Evolutionary conservation across 768 basidiomycete species (phyloP).

Genomic region (Lactarius akahatsu): DNA sequence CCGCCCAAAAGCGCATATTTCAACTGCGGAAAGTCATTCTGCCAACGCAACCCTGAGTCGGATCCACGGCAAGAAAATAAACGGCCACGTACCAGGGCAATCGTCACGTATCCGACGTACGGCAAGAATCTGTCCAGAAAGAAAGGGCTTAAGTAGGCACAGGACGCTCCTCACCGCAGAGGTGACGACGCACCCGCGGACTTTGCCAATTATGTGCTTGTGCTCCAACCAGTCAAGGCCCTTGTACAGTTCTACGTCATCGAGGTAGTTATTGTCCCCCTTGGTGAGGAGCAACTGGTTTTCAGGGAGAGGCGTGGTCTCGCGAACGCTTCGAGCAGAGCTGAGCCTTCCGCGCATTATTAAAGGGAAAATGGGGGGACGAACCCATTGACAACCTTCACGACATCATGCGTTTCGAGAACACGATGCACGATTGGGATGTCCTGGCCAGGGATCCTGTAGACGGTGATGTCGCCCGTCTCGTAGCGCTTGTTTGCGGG

Average conservation of each 20-base stretch:
- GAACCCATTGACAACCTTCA: constrained; percentile 43
- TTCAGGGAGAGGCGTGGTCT: constrained; percentile 37
- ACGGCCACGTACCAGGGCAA: constrained; percentile 75
- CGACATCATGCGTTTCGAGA: constrained; percentile 81
- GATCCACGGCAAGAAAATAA: neutral
- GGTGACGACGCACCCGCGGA: constrained; percentile 72
- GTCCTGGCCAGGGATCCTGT: constrained; percentile 88
- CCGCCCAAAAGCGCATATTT: constrained; percentile 89
- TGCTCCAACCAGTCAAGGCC: constrained; percentile 86
- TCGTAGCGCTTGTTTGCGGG: constrained; percentile 68
- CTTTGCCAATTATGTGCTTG: constrained; percentile 91
- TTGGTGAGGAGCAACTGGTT: constrained; percentile 86
- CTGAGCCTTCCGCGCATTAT: neutral
- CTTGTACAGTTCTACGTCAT: constrained; percentile 86
- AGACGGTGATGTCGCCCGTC: constrained; percentile 96
- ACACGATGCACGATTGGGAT: constrained; percentile 98
- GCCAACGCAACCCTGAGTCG: constrained; percentile 11
- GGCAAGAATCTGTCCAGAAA: constrained; percentile 71
- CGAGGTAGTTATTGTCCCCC: constrained; percentile 91
- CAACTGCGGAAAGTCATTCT: constrained; percentile 95
- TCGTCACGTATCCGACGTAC: constrained; percentile 94
- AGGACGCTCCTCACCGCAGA: neutral
- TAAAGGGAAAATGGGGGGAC: constrained; percentile 26
- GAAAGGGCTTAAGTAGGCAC: neutral
- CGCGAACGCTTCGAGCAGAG: constrained; percentile 31